Conservation (phyloP, 495 filamentous ascomycete genomes). For the Trichoderma gamsii region DNA sequence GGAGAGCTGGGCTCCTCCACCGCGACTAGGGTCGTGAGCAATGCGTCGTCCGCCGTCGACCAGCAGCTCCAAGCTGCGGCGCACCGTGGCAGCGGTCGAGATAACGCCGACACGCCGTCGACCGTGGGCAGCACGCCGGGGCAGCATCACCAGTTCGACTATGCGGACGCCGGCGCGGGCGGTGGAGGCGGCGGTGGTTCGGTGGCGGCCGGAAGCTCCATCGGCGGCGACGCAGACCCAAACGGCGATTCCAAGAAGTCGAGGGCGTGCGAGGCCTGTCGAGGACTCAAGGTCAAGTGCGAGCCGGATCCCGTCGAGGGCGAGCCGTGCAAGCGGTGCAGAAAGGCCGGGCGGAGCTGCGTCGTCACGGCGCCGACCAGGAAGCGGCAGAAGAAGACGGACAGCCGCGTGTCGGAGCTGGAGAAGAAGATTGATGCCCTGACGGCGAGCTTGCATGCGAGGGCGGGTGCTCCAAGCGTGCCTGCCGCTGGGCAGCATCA, state of each 20-base stretch:
- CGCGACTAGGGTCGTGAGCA: neutral
- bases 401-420: constrained; percentile 83
- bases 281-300: constrained; percentile 84
- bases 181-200: neutral
- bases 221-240: constrained; percentile 9
- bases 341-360: constrained; percentile 73
- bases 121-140: constrained; percentile 9
- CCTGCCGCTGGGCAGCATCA: neutral
- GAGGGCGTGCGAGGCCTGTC: constrained; percentile 90
- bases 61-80: neutral
- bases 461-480: constrained; percentile 20
- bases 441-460: constrained; percentile 67
- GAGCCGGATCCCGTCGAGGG: constrained; percentile 61
- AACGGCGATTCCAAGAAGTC: constrained; percentile 46
- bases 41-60: neutral
- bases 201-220: neutral
- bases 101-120: constrained; percentile 11
- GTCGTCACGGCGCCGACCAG: constrained; percentile 75
- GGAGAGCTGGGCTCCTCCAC: neutral
- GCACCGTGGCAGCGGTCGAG: neutral
- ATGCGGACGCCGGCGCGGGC: neutral
- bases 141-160: constrained; percentile 6
- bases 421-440: constrained; percentile 91
- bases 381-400: constrained; percentile 90
- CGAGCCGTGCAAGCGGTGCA: constrained; percentile 75